Conservation (phyloP, 2,329 filamentous ascomycete species). For the Colletotrichum tamarilloi region DNA sequence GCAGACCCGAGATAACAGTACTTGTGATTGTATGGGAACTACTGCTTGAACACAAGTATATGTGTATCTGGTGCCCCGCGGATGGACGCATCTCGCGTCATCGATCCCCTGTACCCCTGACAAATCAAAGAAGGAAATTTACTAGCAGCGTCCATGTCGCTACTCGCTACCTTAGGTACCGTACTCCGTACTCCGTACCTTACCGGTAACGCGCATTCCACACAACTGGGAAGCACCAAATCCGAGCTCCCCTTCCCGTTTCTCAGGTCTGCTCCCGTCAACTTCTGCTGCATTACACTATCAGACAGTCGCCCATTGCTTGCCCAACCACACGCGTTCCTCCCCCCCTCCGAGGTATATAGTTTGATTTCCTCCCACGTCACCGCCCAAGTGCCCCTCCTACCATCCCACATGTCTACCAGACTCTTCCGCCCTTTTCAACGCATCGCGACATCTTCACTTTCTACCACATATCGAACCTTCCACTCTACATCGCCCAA, state of each 20-base stretch:
- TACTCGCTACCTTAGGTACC: too few species aligned
- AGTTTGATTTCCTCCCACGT: slow-evolving; percentile 19
- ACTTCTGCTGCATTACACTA: not conserved
- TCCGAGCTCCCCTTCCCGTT: not conserved
- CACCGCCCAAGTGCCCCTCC: not conserved
- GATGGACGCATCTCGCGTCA: slow-evolving; percentile 12
- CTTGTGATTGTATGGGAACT: not conserved
- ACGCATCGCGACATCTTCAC: slow-evolving; percentile 30
- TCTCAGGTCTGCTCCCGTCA: not conserved
- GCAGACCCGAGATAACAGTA: not conserved
- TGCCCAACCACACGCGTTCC: slow-evolving; percentile 15
- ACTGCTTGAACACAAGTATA: fast-evolving
- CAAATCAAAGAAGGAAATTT: slow-evolving; percentile 24
- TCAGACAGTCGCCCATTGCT: slow-evolving; percentile 16
- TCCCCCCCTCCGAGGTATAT: slow-evolving; percentile 13
- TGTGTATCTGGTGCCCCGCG: not conserved
- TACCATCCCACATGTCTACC: slow-evolving; percentile 24
- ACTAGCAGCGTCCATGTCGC: slow-evolving; percentile 12
- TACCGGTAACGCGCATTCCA: not conserved
- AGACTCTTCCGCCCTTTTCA: slow-evolving; percentile 29
- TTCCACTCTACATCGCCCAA: slow-evolving; percentile 53
- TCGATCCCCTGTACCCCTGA: slow-evolving; percentile 27
- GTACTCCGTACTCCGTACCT: too few species aligned
- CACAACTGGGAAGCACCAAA: not conserved
- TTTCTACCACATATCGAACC: slow-evolving; percentile 23